These are phyloP conservation scores for Corinectria fuckeliana DNA, from an alignment of 2,329 filamentous ascomycete genomes.

Conservation along the genomic window DNA sequence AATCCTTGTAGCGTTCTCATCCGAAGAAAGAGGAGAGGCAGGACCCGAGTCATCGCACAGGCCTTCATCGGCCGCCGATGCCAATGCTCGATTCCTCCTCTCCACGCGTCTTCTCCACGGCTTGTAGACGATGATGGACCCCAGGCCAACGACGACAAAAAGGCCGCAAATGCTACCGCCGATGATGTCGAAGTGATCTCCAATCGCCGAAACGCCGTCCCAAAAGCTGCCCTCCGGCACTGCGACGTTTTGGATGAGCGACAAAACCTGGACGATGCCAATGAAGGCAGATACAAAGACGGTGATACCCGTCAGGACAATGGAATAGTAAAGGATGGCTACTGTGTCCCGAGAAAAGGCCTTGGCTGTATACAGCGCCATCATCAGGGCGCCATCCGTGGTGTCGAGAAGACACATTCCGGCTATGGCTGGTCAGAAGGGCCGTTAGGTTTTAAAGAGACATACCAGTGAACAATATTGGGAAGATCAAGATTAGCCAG, in stretches of 20 bases:
- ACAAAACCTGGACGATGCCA: slow-evolving; percentile 83
- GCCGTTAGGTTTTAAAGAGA: background rate
- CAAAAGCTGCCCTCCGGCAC: slow-evolving; percentile 81
- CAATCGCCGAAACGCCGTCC: slow-evolving; percentile 80
- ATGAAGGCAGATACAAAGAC: slow-evolving; percentile 86
- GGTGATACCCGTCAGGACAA: slow-evolving; percentile 83
- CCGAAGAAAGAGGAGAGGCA: background rate
- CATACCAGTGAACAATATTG: slow-evolving; percentile 82
- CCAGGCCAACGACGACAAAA: slow-evolving; percentile 78
- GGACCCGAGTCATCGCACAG: slow-evolving; percentile 9
- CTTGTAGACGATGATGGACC: slow-evolving; percentile 77
- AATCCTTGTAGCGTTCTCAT: background rate
- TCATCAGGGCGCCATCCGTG: slow-evolving; percentile 92
- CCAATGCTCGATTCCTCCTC: slow-evolving; percentile 25
- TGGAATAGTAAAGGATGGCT: slow-evolving; percentile 94
- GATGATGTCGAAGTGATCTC: slow-evolving; percentile 85
- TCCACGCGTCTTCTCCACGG: slow-evolving; percentile 72
- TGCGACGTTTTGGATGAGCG: slow-evolving; percentile 77
- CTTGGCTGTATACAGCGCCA: slow-evolving; percentile 86
- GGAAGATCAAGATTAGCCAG: slow-evolving; percentile 94
- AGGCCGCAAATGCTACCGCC: slow-evolving; percentile 86
- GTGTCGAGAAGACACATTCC: slow-evolving; percentile 97
- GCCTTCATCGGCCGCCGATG: slow-evolving; percentile 19
- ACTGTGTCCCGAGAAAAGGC: slow-evolving; percentile 80
- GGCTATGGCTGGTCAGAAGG: slow-evolving; percentile 51